These are phyloP conservation scores for Amyloporia xantha DNA, from an alignment of 768 basidiomycete genomes.

Conservation along the genomic window DNA sequence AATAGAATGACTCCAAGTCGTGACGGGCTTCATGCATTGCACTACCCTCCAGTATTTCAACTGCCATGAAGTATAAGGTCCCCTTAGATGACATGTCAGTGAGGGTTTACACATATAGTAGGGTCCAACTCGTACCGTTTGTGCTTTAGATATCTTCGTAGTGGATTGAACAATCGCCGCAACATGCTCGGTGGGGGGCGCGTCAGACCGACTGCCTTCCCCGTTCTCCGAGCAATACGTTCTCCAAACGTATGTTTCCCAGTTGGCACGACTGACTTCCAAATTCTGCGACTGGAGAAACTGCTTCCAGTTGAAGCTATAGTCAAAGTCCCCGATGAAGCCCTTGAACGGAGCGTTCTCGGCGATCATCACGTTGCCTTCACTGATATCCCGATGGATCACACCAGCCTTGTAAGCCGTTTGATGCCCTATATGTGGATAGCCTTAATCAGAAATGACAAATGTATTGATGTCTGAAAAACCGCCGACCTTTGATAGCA, in stretches of 20 bases:
- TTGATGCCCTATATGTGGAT: constrained; percentile 6
- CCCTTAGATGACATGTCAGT: background rate
- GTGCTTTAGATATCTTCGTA: no score
- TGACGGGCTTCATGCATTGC: background rate
- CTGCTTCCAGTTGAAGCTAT: constrained; percentile 2
- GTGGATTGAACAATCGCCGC: no score
- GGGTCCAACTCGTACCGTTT: no score
- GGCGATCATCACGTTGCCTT: constrained; percentile 15
- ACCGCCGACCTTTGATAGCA: constrained; percentile 8
- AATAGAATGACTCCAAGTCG: constrained; percentile 11
- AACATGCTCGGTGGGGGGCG: no score
- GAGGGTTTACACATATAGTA: no score
- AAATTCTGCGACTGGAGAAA: background rate
- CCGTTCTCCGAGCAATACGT: no score
- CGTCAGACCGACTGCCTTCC: background rate
- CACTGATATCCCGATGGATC: constrained; percentile 16
- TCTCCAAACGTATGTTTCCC: background rate
- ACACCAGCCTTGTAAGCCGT: constrained; percentile 7
- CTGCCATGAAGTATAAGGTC: constrained; percentile 5
- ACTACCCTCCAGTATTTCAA: background rate
- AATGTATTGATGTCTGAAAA: background rate
- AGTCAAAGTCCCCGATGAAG: constrained; percentile 6
- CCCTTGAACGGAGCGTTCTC: background rate
- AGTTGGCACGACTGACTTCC: background rate
- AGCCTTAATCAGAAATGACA: background rate